These are phyloP conservation scores for Fusarium nygamai DNA, from an alignment of 2,329 filamentous ascomycete genomes.

Conservation along the genomic window DNA sequence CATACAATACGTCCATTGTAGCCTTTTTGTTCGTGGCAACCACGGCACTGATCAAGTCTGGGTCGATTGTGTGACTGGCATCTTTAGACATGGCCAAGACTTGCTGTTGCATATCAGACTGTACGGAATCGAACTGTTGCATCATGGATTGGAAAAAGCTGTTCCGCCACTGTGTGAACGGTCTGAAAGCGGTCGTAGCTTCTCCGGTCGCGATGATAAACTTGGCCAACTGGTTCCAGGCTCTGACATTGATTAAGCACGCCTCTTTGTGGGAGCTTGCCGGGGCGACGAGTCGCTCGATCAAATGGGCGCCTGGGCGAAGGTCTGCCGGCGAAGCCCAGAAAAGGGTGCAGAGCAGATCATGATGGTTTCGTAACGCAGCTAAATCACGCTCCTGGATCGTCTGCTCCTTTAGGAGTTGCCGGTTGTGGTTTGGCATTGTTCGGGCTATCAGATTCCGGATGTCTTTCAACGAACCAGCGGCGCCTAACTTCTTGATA, in stretches of 20 bases:
- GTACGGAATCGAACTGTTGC: conserved; percentile 66
- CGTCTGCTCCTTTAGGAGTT: conserved; percentile 70
- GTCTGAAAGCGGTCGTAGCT: conserved; percentile 59
- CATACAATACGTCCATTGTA: conserved; percentile 62
- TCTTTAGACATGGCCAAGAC: conserved; percentile 60
- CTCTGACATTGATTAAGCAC: conserved; percentile 69
- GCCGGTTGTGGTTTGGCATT: conserved; percentile 72
- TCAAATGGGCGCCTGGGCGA: conserved; percentile 62
- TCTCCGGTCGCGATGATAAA: conserved; percentile 63
- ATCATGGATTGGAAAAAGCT: conserved; percentile 66
- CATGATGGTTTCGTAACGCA: conserved; percentile 74
- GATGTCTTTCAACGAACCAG: conserved; percentile 65
- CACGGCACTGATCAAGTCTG: conserved; percentile 59
- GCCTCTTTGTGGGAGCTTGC: conserved; percentile 73
- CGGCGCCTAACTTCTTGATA: conserved; percentile 61
- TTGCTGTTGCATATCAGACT: conserved; percentile 66
- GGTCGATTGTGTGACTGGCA: conserved; percentile 53
- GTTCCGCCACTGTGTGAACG: conserved; percentile 61
- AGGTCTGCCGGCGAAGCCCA: conserved; percentile 68
- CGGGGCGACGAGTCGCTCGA: conserved; percentile 69
- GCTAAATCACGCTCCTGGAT: conserved; percentile 70
- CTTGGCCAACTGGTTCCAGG: conserved; percentile 70
- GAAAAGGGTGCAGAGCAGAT: conserved; percentile 72
- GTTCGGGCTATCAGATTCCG: conserved; percentile 69
- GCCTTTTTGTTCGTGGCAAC: conserved; percentile 63